These are phyloP conservation scores for Peronospora destructor DNA, from an alignment of 352 stramenopile genomes.

Conservation along the genomic window DNA sequence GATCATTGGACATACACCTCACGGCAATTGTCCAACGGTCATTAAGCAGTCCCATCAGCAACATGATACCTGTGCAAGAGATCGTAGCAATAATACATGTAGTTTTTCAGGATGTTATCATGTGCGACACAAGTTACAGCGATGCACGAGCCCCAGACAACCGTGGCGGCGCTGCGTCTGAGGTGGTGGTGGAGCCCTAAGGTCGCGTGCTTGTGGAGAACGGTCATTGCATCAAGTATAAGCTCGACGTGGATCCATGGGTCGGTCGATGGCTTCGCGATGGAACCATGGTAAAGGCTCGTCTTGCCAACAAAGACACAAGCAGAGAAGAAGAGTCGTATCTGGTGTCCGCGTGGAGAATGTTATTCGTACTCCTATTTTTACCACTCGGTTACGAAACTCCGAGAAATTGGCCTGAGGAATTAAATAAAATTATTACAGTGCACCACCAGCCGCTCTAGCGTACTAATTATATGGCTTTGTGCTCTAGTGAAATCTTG, in stretches of 20 bases:
- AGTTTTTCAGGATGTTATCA: constrained; percentile 77
- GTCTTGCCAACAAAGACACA: constrained; percentile 23
- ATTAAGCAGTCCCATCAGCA: constrained; percentile 59
- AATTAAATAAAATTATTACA: constrained; percentile 7
- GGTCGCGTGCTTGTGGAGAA: constrained; percentile 44
- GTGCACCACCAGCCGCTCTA: not conserved
- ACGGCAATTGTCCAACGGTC: constrained; percentile 87
- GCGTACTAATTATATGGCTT: not conserved
- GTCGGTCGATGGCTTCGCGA: constrained; percentile 45
- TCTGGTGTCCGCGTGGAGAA: constrained; percentile 55
- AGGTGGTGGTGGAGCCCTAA: constrained; percentile 65
- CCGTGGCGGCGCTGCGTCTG: constrained; percentile 63
- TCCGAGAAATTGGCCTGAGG: constrained; percentile 28
- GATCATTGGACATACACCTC: constrained; percentile 89
- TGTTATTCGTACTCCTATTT: constrained; percentile 56
- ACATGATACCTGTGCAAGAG: constrained; percentile 9
- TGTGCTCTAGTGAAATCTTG: no score
- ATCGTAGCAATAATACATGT: constrained; percentile 7
- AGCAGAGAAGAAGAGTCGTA: constrained; percentile 29
- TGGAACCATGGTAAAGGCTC: constrained; percentile 61
- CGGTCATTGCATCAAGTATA: constrained; percentile 38
- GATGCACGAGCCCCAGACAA: constrained; percentile 67
- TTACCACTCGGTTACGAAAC: constrained; percentile 25
- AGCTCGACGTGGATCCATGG: constrained; percentile 30
- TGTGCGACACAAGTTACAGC: constrained; percentile 91